These are phyloP conservation scores for Amaranthus cruentus DNA, from an alignment of 148 eudicot species.

Conservation along the genomic window DNA sequence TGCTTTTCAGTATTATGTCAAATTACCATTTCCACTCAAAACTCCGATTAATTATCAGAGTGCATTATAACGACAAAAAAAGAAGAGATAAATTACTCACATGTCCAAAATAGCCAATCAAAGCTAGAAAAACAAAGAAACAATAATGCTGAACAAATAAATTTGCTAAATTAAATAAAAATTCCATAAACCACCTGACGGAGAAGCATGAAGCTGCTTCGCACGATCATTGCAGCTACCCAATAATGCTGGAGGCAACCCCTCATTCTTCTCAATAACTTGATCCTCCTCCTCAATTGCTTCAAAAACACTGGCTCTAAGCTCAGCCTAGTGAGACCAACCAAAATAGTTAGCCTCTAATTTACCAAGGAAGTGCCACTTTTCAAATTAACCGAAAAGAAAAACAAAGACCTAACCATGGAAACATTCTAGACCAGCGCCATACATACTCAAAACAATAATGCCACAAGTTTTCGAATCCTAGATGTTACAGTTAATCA, in stretches of 20 bases:
- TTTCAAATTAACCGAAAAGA: neutral
- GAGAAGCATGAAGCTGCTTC: slow-evolving; percentile 88
- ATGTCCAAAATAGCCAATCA: neutral
- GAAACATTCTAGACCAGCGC: neutral
- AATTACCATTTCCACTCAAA: neutral
- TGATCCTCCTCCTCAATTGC: slow-evolving; percentile 96
- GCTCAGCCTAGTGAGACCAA: slow-evolving; percentile 61
- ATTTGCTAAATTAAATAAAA: neutral
- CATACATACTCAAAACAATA: neutral
- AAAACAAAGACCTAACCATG: neutral
- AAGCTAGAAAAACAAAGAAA: neutral
- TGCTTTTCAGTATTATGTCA: neutral
- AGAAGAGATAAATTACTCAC: neutral
- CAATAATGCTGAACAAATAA: neutral
- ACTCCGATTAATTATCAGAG: neutral
- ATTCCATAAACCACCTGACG: slow-evolving; percentile 56
- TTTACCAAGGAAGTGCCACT: neutral
- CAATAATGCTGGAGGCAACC: slow-evolving; percentile 83
- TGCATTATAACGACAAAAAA: neutral
- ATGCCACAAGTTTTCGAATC: neutral
- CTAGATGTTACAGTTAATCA: neutral
- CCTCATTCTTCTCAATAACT: slow-evolving; percentile 72
- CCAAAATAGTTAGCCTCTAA: neutral
- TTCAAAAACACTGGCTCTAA: slow-evolving; percentile 94
- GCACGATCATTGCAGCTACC: slow-evolving; percentile 97